Base-by-base conservation (phyloP, 2,329 filamentous ascomycete genomes). In the Scorias spongiosa region DNA sequence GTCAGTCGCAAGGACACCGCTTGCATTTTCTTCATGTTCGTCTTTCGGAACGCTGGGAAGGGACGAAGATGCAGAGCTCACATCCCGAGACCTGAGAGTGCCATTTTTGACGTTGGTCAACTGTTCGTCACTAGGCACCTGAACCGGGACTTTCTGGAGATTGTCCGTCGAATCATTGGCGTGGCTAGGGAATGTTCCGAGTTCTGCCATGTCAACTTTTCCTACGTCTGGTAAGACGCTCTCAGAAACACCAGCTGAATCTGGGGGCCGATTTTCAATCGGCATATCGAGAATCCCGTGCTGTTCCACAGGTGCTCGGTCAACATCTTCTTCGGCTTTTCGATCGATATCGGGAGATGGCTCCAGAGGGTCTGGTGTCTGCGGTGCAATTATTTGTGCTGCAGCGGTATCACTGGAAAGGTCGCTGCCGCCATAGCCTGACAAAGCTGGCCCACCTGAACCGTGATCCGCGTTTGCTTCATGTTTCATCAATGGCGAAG, bases 281-380 rank as follows among this genome's bases (percentile, higher is more conserved):
- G 48, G 48, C 12, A 50, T 48, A 12, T 40, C 45, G 14, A 51
- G 48, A 12, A 44, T 49, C 48, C 57, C 46, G 43, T 58, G 57
- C 48, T 66, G 63, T 34, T 66, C 63, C 17, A 57, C 54, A 38
- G 66, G 50, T 1, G 65, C 54, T 15, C 62, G 64, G 15, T 54
- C 50, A 8, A 52, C 45, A 20, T 57, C 53, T 12, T 53, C 49
- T 17, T 58, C 55, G 32, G 57, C 53, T 9, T 51, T 41, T 14
- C 51, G 48, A 14, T 46, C 51, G 29, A n/a, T 41, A 20, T 1
- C 41, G 26, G 15, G 39, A 17, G 9, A 10, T 9, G 42, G 10
- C 46, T 46, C n/a, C 46, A 42, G 46, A 14, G 17, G 36, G 10
- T 51, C 54, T 29, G 49, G 51, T 20, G 56, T 51, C 20, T 50